phyloP scores from a whole-genome alignment of 2,329 filamentous ascomycete species.

The Neonectria magnoliae region DNA sequence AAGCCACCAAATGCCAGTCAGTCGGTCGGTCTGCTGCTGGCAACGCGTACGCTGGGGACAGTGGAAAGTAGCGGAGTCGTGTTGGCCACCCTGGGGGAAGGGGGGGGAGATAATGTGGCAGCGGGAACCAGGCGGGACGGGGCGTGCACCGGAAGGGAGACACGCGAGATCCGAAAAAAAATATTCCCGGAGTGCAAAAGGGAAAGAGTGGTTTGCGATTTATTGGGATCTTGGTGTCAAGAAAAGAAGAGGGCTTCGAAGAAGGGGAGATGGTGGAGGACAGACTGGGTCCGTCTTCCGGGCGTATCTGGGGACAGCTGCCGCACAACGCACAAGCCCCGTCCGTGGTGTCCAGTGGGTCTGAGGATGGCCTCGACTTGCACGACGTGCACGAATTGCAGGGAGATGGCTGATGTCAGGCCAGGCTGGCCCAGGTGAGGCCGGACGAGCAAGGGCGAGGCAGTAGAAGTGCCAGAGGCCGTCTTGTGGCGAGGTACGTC shows the following conservation, averaged over 20 bases:
- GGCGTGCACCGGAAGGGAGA: conserved; percentile 8
- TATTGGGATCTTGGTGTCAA: neutral
- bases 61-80: conserved; percentile 10
- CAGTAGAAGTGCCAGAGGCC: conserved; percentile 1
- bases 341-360: conserved; percentile 24
- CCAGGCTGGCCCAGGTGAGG: conserved; percentile 11
- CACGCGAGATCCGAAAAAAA: conserved; percentile 7
- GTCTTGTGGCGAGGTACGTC: conserved; percentile 6
- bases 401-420: conserved; percentile 17
- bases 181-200: conserved; percentile 2
- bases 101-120: conserved; percentile 9
- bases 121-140: conserved; percentile 20
- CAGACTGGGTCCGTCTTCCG: conserved; percentile 33
- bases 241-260: conserved; percentile 16
- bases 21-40: neutral
- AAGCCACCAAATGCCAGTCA: neutral
- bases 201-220: neutral
- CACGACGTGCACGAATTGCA: neutral
- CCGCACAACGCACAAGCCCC: conserved; percentile 19
- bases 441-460: neutral
- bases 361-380: conserved; percentile 7
- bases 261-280: conserved; percentile 37
- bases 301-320: conserved; percentile 21
- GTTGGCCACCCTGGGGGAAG: neutral
- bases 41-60: conserved; percentile 5